A percentile compares a stretch with the other conserved stretches of the same genome.
phyloP scores from a whole-genome alignment of 2,329 filamentous ascomycete genomes.

The Xylaria sp. region DNA sequence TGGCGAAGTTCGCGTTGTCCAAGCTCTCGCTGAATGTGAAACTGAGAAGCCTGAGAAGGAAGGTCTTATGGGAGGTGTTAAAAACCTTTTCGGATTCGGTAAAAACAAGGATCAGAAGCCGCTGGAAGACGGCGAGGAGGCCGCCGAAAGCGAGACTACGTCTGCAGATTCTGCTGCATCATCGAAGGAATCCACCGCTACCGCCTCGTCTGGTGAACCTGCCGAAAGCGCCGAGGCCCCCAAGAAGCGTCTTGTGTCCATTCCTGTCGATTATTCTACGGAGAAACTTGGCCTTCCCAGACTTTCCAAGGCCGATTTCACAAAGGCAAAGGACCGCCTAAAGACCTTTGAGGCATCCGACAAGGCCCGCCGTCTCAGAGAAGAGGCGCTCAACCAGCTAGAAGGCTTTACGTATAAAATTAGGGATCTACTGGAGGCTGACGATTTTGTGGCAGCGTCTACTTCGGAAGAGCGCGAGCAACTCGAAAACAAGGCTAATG shows the following conservation, averaged over 20 bases:
- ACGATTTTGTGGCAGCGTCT: slow-evolving; percentile 66
- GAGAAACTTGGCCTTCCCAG: slow-evolving; percentile 47
- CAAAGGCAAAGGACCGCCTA: slow-evolving; percentile 62
- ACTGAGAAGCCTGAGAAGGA: slow-evolving; percentile 68
- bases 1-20: slow-evolving; percentile 73
- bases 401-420: slow-evolving; percentile 88
- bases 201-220: slow-evolving; percentile 43
- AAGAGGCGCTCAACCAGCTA: slow-evolving; percentile 88
- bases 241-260: slow-evolving; percentile 54
- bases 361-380: slow-evolving; percentile 65
- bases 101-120: slow-evolving; percentile 81
- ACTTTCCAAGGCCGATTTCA: slow-evolving; percentile 45
- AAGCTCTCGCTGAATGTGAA: slow-evolving; percentile 79
- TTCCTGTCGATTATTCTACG: slow-evolving; percentile 47
- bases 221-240: slow-evolving; percentile 49
- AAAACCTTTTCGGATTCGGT: slow-evolving; percentile 92
- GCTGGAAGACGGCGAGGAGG: slow-evolving; percentile 56
- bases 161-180: slow-evolving; percentile 41
- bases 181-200: slow-evolving; percentile 34
- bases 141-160: slow-evolving; percentile 42
- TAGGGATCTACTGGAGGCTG: slow-evolving; percentile 74
- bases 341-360: slow-evolving; percentile 84
- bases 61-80: slow-evolving; percentile 83
- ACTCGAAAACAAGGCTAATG: slow-evolving; percentile 63
- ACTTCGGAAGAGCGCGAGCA: slow-evolving; percentile 60